Percentiles rank a stretch among this genome's conserved stretches.
Conservation (phyloP, 495 filamentous ascomycete species). For the Neurospora sublineolata region DNA sequence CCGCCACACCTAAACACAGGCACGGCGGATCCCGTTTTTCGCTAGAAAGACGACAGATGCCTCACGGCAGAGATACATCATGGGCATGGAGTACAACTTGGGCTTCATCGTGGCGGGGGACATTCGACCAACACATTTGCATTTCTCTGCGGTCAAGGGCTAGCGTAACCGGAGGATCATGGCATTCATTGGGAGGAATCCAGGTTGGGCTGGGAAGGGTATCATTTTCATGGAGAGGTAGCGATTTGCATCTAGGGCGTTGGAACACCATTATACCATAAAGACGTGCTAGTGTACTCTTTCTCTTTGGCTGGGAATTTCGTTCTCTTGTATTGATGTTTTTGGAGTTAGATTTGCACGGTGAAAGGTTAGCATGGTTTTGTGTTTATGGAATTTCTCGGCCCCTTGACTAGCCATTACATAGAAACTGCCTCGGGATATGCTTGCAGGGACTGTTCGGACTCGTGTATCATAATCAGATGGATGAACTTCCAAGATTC, state of each 20-base stretch:
- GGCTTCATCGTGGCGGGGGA: not conserved
- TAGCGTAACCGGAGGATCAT: not conserved
- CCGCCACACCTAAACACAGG: conserved; percentile 45
- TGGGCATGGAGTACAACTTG: not conserved
- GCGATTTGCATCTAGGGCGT: not conserved
- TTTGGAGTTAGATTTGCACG: not conserved
- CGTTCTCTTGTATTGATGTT: not conserved
- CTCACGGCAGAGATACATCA: not conserved
- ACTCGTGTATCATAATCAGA: not conserved
- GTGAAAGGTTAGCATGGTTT: not conserved
- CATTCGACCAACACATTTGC: not conserved
- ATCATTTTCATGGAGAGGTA: not conserved
- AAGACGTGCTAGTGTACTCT: not conserved
- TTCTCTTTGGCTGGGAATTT: not conserved
- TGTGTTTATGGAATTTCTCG: not conserved
- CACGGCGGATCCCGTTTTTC: not conserved
- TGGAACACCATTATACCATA: conserved; percentile 1
- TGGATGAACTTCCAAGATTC: not conserved
- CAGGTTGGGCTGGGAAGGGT: not conserved
- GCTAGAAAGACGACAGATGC: not conserved
- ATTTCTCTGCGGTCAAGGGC: not conserved
- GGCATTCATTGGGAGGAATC: not conserved
- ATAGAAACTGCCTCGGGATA: not conserved
- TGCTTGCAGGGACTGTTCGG: not conserved
- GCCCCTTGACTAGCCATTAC: not conserved